Percentiles rank a stretch among this genome's conserved stretches.
These are phyloP conservation scores for Xylaria cubensis DNA, from an alignment of 495 filamentous ascomycete species.

Conservation along the genomic window DNA sequence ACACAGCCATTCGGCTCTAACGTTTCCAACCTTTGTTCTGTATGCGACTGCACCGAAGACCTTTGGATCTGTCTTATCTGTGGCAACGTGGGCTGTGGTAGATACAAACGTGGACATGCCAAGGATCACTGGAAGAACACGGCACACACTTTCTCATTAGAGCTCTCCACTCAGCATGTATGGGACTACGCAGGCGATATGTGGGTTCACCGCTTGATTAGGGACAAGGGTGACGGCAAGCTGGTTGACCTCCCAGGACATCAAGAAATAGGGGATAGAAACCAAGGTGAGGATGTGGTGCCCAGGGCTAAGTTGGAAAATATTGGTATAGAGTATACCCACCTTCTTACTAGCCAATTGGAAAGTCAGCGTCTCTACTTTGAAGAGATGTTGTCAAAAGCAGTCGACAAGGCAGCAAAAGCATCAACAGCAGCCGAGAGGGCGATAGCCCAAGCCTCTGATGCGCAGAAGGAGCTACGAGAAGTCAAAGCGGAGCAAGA, in stretches of 20 bases:
- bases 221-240: conserved; percentile 89
- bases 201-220: conserved; percentile 94
- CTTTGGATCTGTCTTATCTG: conserved; percentile 97
- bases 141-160: conserved; percentile 88
- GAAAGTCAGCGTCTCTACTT: conserved; percentile 93
- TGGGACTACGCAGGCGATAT: conserved; percentile 97
- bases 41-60: conserved; percentile 78
- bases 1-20: conserved; percentile 58
- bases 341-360: conserved; percentile 88
- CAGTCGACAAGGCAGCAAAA: conserved; percentile 86
- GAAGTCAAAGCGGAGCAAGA: conserved; percentile 62
- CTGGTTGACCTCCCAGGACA: conserved; percentile 77
- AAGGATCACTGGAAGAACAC: conserved; percentile 93
- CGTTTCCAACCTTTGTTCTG: conserved; percentile 64
- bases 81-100: conserved; percentile 89
- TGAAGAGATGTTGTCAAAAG: conserved; percentile 89
- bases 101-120: conserved; percentile 92
- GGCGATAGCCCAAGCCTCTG: conserved; percentile 61
- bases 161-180: conserved; percentile 89
- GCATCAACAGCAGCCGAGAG: conserved; percentile 70
- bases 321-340: conserved; percentile 92
- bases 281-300: conserved; percentile 68
- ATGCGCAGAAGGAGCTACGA: conserved; percentile 57
- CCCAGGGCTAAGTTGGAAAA: conserved; percentile 90
- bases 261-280: conserved; percentile 32